phyloP scores from a whole-genome alignment of 352 stramenopile species.

The Aphanomyces cochlioides region DNA sequence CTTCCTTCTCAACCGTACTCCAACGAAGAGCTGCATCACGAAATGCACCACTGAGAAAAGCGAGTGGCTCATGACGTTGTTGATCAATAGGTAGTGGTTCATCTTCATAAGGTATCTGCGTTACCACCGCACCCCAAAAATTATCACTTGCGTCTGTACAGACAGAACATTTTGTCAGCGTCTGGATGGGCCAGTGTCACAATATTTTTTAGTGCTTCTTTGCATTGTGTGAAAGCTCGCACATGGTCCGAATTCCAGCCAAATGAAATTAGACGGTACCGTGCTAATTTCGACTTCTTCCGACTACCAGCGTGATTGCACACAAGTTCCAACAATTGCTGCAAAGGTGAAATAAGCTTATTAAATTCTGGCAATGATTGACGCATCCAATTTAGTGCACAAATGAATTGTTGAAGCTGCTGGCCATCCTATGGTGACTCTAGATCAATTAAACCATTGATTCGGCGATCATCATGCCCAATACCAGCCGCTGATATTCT shows the following conservation, averaged over 20 bases:
- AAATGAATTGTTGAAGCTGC: not conserved
- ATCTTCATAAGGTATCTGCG: slow-evolving; percentile 25
- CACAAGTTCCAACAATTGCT: too few relatives aligned
- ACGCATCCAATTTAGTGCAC: too few relatives aligned
- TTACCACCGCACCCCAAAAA: slow-evolving; percentile 33
- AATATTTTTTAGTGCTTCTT: too few relatives aligned
- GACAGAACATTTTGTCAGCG: slow-evolving; percentile 19
- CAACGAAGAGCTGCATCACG: slow-evolving; percentile 17
- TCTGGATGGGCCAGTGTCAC: too few relatives aligned
- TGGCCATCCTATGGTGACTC: not conserved
- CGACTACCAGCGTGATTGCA: too few relatives aligned
- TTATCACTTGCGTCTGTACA: slow-evolving; percentile 34
- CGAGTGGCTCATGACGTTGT: slow-evolving; percentile 33
- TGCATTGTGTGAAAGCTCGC: too few relatives aligned
- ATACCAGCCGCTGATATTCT: not conserved
- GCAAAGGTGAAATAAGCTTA: not conserved
- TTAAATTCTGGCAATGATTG: not conserved
- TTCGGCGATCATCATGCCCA: not conserved
- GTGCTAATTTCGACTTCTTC: too few relatives aligned
- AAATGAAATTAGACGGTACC: too few relatives aligned
- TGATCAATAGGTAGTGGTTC: not conserved
- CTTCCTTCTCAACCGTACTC: slow-evolving; percentile 36
- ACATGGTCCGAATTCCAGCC: too few relatives aligned
- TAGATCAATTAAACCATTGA: not conserved
- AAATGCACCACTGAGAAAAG: slow-evolving; percentile 34